Base-by-base conservation (phyloP, 768 basidiomycete genomes). In the Saitozyma sp. region DNA sequence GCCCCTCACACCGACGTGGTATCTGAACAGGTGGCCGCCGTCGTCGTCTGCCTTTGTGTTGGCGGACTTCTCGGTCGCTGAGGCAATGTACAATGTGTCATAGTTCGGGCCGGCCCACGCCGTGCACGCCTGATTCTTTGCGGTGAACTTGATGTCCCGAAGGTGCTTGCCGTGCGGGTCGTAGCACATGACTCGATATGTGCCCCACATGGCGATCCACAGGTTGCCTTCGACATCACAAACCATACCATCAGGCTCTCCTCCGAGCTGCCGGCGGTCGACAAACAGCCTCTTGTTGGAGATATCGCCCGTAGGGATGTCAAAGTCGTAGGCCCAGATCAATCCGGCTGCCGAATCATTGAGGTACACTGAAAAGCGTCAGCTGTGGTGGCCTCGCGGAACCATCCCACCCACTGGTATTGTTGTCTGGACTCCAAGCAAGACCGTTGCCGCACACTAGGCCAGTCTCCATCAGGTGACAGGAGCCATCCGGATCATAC, bases 141-240 rank as follows among this genome's bases (percentile, higher is more conserved):
- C 65, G n/a, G 65, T 55, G 54, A 63, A 67, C 14, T 55, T 51
- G 50, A 67, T 67, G 19, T 67, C 65, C 39, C 61, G 59, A 3
- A 67, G 52, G 41, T 67, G 65, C 45, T 59, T 50, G 14, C 65
- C 65, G 13, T 48, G 37, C 6, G 62, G 8, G n/a, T 50, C 52
- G 45, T 60, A 67, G 20, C 58, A 59, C 65, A 67, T 67, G 20
- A 67, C 65, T 16, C 65, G 54, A n/a, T 48, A 57, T 17, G 53
- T 50, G 2, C 50, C 65, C 65, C 65, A 67, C 65, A 67, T 67
- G 17, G 65, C 65, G 58, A 67, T 67, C 61, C 61, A 67, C 37
- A 67, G 38, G 45, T 67, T 63, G 11, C 65, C 65, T 29, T 67
- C 61, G 37, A 67, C 55, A 39, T 58, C 56, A 50, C 49, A 59